Conservation (phyloP, 306 rosid genomes). For the Malus sylvestris region DNA sequence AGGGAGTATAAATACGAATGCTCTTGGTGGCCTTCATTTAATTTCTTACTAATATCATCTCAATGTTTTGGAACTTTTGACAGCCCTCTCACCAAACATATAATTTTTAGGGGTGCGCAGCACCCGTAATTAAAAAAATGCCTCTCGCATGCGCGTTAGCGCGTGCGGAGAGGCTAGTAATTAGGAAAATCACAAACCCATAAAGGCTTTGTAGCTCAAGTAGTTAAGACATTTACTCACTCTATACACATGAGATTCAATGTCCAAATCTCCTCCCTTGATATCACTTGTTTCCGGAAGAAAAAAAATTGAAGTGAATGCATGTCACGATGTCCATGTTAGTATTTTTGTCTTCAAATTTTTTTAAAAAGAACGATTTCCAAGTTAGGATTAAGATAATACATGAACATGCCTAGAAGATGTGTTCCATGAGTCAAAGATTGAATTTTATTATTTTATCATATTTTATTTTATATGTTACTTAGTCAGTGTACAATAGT, state of each 20-base stretch:
- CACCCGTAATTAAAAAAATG: too few relatives aligned
- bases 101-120: too few relatives aligned
- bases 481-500: not conserved
- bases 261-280: not conserved
- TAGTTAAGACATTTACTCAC: not conserved
- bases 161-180: too few relatives aligned
- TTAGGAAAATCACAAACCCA: not conserved
- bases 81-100: too few relatives aligned
- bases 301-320: not conserved
- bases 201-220: not conserved
- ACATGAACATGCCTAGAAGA: not conserved
- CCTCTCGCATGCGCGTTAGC: too few relatives aligned
- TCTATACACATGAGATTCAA: too few relatives aligned
- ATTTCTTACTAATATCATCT: too few relatives aligned
- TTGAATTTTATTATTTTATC: not conserved
- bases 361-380: too few relatives aligned
- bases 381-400: not conserved
- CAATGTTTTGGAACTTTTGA: too few relatives aligned
- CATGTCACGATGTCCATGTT: not conserved
- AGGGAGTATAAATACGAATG: too few relatives aligned
- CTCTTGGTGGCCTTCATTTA: too few relatives aligned
- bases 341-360: not conserved
- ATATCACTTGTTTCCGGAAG: not conserved
- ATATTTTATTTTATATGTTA: not conserved
- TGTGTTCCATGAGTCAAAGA: not conserved